Evolutionary conservation across 495 filamentous ascomycete genomes (phyloP), one percentile per base, ranked within the genome.

Genomic region (Ramalina peruviana): DNA sequence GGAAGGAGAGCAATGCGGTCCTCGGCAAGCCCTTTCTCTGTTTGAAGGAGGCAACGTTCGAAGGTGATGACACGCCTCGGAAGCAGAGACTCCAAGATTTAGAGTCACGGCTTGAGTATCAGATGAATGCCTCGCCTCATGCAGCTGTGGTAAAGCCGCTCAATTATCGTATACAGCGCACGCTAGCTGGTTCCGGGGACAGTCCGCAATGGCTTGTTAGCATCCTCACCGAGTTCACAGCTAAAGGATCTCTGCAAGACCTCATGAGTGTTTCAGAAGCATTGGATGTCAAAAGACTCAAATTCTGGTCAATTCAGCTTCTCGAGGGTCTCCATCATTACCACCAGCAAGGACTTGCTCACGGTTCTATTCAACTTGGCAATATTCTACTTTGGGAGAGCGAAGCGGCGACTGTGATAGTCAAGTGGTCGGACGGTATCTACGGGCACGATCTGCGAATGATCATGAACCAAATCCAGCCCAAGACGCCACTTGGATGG

Each of bases 281-380:
- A n/a, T 65, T 94, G 39, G 76, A 80, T 26, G 72, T 82, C 36
- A 76, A 76, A 52, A 85, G 80, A 55, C 78, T 84, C 36, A 80
- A 87, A 42, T 75, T 84, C 45, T 96, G 87, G 85, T 87, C 85
- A 40, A 81, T 86, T 42, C 84, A 90, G 55, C 70, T 98, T n/a
- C 79, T 98, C 23, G 86, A 95, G 62, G 92, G 80, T 0, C 71
- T 97, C 26, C 86, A 88, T 42, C 90, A 81, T 61, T 76, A 90
- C 48, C 90, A 96, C 60, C 79, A 78, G 46, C 79, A 85, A 58
- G 87, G 86, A 15, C 72, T 92, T 36, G 69, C 86, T 20, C 93
- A 97, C 62, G 81, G 81, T 51, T 76, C 79, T 56, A 74, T 97
- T 20, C 84, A 90, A 56, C 71, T 80, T 13, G 70, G 76, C 17